Percentiles rank a stretch among this genome's conserved stretches.
These are phyloP conservation scores for Sugiyamaella xylanicola DNA, from an alignment of 1,139 yeast species.

Conservation along the genomic window DNA sequence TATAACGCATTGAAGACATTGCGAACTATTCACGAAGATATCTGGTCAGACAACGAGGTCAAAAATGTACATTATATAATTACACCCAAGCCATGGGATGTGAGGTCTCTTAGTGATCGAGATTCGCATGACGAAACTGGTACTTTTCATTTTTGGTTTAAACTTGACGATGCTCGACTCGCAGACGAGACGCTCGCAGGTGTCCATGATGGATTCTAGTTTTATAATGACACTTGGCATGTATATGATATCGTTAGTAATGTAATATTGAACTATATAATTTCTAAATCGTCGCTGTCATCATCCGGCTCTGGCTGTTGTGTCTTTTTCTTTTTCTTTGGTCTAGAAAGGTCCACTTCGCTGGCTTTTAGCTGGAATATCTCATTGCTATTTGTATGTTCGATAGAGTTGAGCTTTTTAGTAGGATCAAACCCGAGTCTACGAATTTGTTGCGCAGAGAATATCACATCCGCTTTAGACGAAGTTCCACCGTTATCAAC, in stretches of 20 bases:
- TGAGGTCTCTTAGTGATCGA: slow-evolving; percentile 33
- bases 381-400: slow-evolving; percentile 3
- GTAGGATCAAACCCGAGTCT: slow-evolving; percentile 43
- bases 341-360: slow-evolving; percentile 23
- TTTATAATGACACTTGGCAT: no score
- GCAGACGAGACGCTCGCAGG: slow-evolving; percentile 29
- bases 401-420: slow-evolving; percentile 16
- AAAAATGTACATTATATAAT: slow-evolving; percentile 58
- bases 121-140: slow-evolving; percentile 37
- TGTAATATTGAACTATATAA: slow-evolving; percentile 24
- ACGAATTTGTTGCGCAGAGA: slow-evolving; percentile 39
- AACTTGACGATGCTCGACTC: slow-evolving; percentile 43
- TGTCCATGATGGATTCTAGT: slow-evolving; percentile 25
- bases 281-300: slow-evolving; percentile 45
- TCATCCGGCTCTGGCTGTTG: slow-evolving; percentile 23
- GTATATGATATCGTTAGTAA: no score
- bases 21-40: slow-evolving; percentile 45
- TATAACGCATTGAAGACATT: slow-evolving; percentile 59
- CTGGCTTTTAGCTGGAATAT: slow-evolving; percentile 20
- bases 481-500: no score
- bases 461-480: slow-evolving; percentile 32
- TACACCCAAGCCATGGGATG: slow-evolving; percentile 62
- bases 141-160: slow-evolving; percentile 42
- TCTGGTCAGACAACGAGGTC: slow-evolving; percentile 52
- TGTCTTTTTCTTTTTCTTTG: slow-evolving; percentile 12